Evolutionary conservation across 306 rosid genomes (phyloP), one percentile per base, ranked within the genome.

Genomic region (Cucurbita ficifolia): DNA sequence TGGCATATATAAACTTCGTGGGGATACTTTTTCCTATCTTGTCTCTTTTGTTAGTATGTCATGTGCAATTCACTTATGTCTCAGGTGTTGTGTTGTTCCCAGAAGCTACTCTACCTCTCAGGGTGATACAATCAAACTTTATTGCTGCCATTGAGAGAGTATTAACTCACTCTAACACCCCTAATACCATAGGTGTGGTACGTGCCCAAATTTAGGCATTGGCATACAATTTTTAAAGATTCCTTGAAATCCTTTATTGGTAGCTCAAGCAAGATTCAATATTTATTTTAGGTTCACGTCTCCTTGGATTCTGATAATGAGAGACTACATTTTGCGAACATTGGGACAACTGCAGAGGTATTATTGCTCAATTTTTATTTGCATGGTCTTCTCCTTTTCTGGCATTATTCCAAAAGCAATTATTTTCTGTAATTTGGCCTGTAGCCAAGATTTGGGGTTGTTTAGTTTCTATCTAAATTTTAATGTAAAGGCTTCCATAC

Each of bases 51-150:
- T 29, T 29, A 43, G 7, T 59, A 43, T 29, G 3, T 24, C 40
- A 46, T 60, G 43, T 50, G 7, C 11, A 61, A 60, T 75, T 70
- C 53, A 38, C 68, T 51, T 70, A 48, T 80, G n/a, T 81, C 33
- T 76, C 86, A 94, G 99, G 99, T 46, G 92, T 94, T 87, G 99
- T 94, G 68, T 84, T 91, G 70, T 94, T 94, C 73, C 99, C 99
- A 0, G 97, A 88, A 73, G 97, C 97, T 1, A 89, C 92, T 35
- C 91, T 94, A 77, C 96, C 97, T 77, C 79, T 91, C 53, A 79
- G 99, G 82, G 96, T 94, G 81, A 79, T 84, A 72, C 85, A 86
- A 57, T 10, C 90, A 19, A 87, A 68, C 79, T 84, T 84, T 43
- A 84, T 94, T 74, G 86, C 86, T 54, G 96, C 96, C 58, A 61